Base-by-base conservation (phyloP, 768 basidiomycete species). In the Tephrocybe sp. region DNA sequence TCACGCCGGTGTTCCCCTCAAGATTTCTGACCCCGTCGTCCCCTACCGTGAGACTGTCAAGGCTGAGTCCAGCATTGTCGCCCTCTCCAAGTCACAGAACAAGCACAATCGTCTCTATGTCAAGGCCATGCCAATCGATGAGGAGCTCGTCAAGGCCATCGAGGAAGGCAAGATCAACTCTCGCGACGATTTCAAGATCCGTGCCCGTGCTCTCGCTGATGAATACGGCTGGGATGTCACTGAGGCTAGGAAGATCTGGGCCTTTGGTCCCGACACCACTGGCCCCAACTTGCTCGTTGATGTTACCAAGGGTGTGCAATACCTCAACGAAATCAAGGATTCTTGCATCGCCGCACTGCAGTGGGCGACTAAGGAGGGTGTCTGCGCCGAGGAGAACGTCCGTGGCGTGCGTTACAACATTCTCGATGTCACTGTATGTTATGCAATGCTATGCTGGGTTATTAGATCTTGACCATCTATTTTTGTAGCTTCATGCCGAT, bases 281-380 rank as follows among this genome's bases (percentile, higher is more conserved):
- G 95, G 95, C 38, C 85, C 95, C 50, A 98, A 99, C 76, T 70
- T 99, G 72, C 74, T 98, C 69, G 91, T 97, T 62, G 97, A 99
- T 73, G 91, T 87, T 60, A 97, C 97, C 62, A 99, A 98, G 83
- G 95, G 93, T 78, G 92, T 95, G 53, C 95, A 98, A 67, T 98
- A 95, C 78, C 75, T 99, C 55, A 94, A 92, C 69, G 97, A 99
- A 82, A 99, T 99, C 79, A 98, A 99, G 80, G 97, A 99, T 69
- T 97, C 95, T 57, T 97, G 93, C 67, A 82, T 97, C 68, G 94
- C 94, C 60, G 94, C 92, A 38, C 91, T 98, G 87, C 95, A 98
- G 74, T 98, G 94, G 95, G 95, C 97, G 40, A 91, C 93, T 52
- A 97, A 95, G 81, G 94, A 97, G 72, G 92, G 92, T 81, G 94